These are phyloP conservation scores for Pinus tabuliformis DNA, from an alignment of 75 land plant species.

Conservation along the genomic window DNA sequence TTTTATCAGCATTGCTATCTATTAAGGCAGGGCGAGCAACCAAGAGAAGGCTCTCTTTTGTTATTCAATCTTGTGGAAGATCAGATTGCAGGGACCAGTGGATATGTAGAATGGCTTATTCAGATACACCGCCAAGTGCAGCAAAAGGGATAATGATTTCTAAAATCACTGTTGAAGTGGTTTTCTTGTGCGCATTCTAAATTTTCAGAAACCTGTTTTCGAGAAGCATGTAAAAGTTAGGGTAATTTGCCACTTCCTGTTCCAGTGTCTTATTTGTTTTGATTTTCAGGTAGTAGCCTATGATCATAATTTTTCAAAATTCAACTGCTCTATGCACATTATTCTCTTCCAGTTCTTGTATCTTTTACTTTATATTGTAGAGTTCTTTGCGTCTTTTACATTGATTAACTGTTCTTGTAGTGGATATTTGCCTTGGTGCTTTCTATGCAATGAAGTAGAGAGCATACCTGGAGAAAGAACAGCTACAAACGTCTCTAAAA, in stretches of 20 bases:
- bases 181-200: background rate
- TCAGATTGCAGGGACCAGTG: constrained; percentile 61
- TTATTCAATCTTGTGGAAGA: constrained; percentile 86
- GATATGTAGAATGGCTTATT: constrained; percentile 83
- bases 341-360: background rate
- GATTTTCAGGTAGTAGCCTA: background rate
- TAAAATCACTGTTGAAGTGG: background rate
- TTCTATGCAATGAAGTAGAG: background rate
- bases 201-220: background rate
- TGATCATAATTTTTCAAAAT: background rate
- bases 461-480: background rate
- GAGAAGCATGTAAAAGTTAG: background rate
- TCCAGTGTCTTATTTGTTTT: background rate
- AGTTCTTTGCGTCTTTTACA: background rate
- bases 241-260: background rate
- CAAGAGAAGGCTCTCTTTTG: constrained; percentile 73
- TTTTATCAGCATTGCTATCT: constrained; percentile 66
- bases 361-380: background rate
- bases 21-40: constrained; percentile 92
- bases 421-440: background rate
- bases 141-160: constrained; percentile 4
- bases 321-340: background rate
- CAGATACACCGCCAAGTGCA: constrained; percentile 67
- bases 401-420: background rate
- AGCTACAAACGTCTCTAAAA: background rate